Evolutionary conservation across 2,329 filamentous ascomycete genomes (phyloP), one percentile per base, ranked within the genome.

Genomic region (Scytalidium lignicola): DNA sequence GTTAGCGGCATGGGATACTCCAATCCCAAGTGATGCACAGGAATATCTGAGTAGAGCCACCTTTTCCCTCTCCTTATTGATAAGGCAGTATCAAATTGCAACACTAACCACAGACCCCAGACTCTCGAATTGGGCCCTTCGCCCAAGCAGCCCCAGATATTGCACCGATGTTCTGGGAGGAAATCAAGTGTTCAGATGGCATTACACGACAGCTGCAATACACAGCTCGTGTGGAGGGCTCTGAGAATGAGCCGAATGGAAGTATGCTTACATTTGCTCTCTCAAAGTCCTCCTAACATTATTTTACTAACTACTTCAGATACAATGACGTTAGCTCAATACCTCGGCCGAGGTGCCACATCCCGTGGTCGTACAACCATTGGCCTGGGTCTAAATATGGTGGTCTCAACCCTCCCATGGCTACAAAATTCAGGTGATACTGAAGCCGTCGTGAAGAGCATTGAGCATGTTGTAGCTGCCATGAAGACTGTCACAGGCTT

Each of bases 141-240:
- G 74, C 82, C 1, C 80, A 84, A 62, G 80, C 82, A 21, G 80
- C 81, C 1, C 81, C 83, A 20, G 83, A 85, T 64, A 83, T 86
- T 48, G 80, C 80, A 0, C 76, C 81, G 20, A 71, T 83, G 65
- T 78, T 75, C 62, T 83, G 75, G 73, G 80, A 84, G 53, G 74
- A 81, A 52, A 75, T 84, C 59, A 68, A 63, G 26, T 74, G 75
- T 21, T 65, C 67, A 2, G 83, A 88, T 56, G 80, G 80, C 21
- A 76, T 82, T 48, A 74, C 76, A 8, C 75, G 83, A 43, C 79
- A 84, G 57, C 69, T 86, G 17, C 83, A 86, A 61, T 86, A 79
- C 73, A 86, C 82, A 9, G 75, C 81, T 41, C 75, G 83, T 55
- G 80, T 85, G 21, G 82, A 85, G 54, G 76, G 60, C 2, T 59